Evolutionary conservation across 441 rosid genomes (phyloP), one percentile per base, ranked within the genome.

Genomic region (Arabidopsis hybrid): DNA sequence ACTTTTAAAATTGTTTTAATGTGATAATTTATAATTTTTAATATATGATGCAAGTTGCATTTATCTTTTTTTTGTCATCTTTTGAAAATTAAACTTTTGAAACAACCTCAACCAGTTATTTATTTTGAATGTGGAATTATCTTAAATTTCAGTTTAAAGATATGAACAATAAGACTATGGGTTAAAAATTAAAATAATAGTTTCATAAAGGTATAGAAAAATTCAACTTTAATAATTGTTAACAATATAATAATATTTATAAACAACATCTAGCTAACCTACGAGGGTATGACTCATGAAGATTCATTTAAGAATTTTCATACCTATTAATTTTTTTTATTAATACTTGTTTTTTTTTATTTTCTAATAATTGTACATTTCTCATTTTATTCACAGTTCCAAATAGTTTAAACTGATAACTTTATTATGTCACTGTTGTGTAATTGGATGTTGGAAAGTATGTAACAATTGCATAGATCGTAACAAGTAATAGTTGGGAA

Each of bases 11-110:
- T 16, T 66, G 31, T 59, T 46, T 57, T 65, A 47, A 26, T 73
- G 32, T 73, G 16, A 26, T 14, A 4, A 65, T 73, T 73, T 21
- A 21, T 21, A 21, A 21, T 21, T 21, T 21, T 21, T 21, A 21
- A 21, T 21, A 21, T 21, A 21, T 73, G 43, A 53, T 50, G 76
- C 63, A 72, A 61, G 69, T 71, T 60, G 75, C 43, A 50, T 50
- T 60, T 59, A 36, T 6, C n/a, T 21, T 21, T 7, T 29, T 47
- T 70, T 58, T 59, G 8, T 60, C n/a, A 38, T 36, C 59, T 47
- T 69, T 69, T 14, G 3, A 3, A 31, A 68, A 12, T 63, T 10
- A 1, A 43, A 2, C 1, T 55, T 55, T 40, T n/a, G 0, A 53
- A 67, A 67, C 18, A 68, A 57, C n/a, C 36, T 43, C 8, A 56